Conservation (phyloP, 1,139 yeast genomes). For the Zygoascus hellenicus region DNA sequence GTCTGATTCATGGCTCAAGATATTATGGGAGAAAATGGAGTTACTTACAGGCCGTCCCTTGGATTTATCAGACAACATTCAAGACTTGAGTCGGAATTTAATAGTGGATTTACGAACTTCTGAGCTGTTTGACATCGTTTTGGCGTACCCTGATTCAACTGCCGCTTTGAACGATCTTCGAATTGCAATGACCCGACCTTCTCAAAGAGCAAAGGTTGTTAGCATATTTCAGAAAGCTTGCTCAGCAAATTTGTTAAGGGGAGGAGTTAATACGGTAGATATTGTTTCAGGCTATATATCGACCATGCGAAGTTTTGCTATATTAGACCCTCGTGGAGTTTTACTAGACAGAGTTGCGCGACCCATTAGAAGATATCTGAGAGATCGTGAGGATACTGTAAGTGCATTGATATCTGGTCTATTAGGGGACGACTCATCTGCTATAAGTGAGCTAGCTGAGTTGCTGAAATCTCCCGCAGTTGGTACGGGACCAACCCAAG, state of each 20-base stretch:
- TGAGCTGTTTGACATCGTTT: slow-evolving; percentile 63
- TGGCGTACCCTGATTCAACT: slow-evolving; percentile 51
- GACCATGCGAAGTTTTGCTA: slow-evolving; percentile 64
- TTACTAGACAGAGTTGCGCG: slow-evolving; percentile 69
- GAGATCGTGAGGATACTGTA: slow-evolving; percentile 69
- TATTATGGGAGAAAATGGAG: not conserved
- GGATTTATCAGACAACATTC: not conserved
- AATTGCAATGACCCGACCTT: slow-evolving; percentile 25
- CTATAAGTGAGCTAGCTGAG: slow-evolving; percentile 48
- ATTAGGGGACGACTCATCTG: slow-evolving; percentile 48
- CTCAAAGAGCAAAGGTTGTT: slow-evolving; percentile 50
- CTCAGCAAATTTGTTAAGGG: slow-evolving; percentile 54
- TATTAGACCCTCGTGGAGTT: slow-evolving; percentile 86
- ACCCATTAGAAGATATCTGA: slow-evolving; percentile 62
- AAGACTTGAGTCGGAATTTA: not conserved
- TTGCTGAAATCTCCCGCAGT: slow-evolving; percentile 10
- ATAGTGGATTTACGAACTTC: slow-evolving; percentile 40
- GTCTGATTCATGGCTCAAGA: not conserved
- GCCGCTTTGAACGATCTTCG: slow-evolving; percentile 62
- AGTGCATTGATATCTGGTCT: slow-evolving; percentile 66
- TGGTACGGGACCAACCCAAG: slow-evolving; percentile 21
- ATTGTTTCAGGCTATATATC: slow-evolving; percentile 65
- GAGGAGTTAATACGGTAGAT: slow-evolving; percentile 77
- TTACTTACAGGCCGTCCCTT: not conserved
- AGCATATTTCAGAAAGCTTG: slow-evolving; percentile 49